A percentile compares a stretch with the other conserved stretches of the same genome.
Conservation (phyloP, 164 flowering plant genomes). For the Umbilicus rupestris region DNA sequence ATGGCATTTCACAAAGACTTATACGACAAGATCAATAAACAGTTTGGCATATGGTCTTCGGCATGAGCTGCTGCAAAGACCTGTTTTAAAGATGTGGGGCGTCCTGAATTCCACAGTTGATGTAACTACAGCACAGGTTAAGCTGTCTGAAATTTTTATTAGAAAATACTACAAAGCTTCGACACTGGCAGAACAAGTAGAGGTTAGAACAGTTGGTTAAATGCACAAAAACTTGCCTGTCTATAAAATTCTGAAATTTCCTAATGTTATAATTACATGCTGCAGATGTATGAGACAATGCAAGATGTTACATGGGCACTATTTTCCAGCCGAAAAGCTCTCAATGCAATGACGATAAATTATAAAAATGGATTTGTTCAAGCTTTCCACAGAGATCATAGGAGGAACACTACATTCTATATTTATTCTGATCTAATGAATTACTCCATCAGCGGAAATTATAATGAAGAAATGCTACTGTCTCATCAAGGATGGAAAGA, state of each 20-base stretch:
- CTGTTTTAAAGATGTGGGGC: conserved; percentile 89
- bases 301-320: conserved; percentile 84
- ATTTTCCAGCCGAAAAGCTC: conserved; percentile 83
- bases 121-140: conserved; percentile 82
- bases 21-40: conserved; percentile 69
- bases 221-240: background rate
- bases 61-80: conserved; percentile 81
- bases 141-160: conserved; percentile 80
- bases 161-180: conserved; percentile 38
- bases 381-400: conserved; percentile 91
- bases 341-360: conserved; percentile 86
- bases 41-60: conserved; percentile 87
- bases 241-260: background rate
- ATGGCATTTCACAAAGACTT: conserved; percentile 89
- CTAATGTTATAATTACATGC: background rate
- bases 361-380: conserved; percentile 91
- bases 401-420: conserved; percentile 71
- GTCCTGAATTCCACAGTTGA: conserved; percentile 81
- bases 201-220: conserved; percentile 36
- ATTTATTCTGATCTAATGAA: conserved; percentile 69
- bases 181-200: conserved; percentile 52
- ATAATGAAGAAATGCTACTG: conserved; percentile 17
- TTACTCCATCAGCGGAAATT: conserved; percentile 36
- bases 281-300: conserved; percentile 79
- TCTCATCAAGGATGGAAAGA: conserved; percentile 48